Conservation (phyloP, 192 early-diverging fungal species). For the Glomus cerebriforme region DNA sequence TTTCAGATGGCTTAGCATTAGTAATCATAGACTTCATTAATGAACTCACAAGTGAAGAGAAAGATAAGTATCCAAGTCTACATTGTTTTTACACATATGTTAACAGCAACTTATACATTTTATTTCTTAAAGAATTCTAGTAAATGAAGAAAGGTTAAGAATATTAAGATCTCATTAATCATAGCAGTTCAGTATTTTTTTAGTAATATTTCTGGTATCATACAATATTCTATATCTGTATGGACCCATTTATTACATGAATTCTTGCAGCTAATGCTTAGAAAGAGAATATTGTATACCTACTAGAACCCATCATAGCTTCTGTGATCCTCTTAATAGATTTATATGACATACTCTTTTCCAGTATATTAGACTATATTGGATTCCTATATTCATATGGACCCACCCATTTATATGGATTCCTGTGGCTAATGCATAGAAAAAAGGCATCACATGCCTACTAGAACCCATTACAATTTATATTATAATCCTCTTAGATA, state of each 20-base stretch:
- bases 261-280: conserved; percentile 11
- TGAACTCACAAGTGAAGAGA: conserved; percentile 18
- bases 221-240: conserved; percentile 16
- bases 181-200: not conserved
- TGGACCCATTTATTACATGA: conserved; percentile 15
- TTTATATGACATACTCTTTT: conserved; percentile 30
- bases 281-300: conserved; percentile 11
- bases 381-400: conserved; percentile 22
- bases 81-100: conserved; percentile 1
- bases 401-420: conserved; percentile 21
- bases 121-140: conserved; percentile 3
- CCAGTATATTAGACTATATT: conserved; percentile 27
- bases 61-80: not conserved
- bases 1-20: too few species aligned
- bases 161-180: not conserved
- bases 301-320: conserved; percentile 20
- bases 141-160: conserved; percentile 1
- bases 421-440: conserved; percentile 10
- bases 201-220: conserved; percentile 11
- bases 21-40: too few species aligned
- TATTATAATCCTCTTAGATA: not conserved
- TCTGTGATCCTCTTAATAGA: conserved; percentile 30
- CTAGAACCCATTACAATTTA: conserved; percentile 25
- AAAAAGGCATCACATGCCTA: conserved; percentile 13
- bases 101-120: not conserved